Evolutionary conservation across 163 green algal species (phyloP).

Genomic region (Scenedesmus sp.): DNA sequence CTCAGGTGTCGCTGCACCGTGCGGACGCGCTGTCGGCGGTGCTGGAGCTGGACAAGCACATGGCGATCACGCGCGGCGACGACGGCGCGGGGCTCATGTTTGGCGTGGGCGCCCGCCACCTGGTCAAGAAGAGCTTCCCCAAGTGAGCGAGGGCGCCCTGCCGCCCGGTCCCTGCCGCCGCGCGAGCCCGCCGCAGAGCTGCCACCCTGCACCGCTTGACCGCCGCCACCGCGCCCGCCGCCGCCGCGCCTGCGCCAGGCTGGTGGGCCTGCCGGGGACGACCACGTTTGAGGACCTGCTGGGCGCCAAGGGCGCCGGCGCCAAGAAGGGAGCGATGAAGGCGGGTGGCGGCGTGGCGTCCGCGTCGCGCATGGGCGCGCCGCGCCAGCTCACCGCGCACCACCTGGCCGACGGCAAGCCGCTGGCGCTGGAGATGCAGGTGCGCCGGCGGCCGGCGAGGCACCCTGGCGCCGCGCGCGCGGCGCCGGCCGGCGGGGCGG

Average conservation of each 20-base stretch:
- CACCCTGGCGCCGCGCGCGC: too few species aligned
- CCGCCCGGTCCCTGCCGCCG: too few species aligned
- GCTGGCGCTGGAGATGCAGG: constrained; percentile 19
- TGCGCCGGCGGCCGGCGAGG: too few species aligned
- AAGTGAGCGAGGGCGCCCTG: too few species aligned
- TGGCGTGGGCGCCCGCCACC: not conserved
- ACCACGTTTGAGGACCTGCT: constrained; percentile 15
- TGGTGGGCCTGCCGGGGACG: not conserved
- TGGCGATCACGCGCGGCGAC: not conserved
- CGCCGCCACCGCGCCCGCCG: not conserved
- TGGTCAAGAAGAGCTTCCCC: not conserved
- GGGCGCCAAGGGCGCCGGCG: not conserved
- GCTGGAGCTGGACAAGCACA: constrained; percentile 7
- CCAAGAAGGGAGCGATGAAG: constrained; percentile 24
- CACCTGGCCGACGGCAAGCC: constrained; percentile 4
- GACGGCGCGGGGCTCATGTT: constrained; percentile 13
- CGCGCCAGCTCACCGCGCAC: not conserved
- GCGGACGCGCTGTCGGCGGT: not conserved
- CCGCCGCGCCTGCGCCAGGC: not conserved
- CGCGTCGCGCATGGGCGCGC: not conserved
- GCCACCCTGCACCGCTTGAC: too few species aligned
- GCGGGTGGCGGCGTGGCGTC: not conserved
- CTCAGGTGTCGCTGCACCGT: constrained; percentile 13
- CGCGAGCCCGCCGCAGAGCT: too few species aligned
- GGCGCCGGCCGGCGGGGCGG: too few species aligned